Evolutionary conservation across 371 early-diverging fungal genomes (phyloP).

Genomic region (Thermomucor indicae-seudaticae): DNA sequence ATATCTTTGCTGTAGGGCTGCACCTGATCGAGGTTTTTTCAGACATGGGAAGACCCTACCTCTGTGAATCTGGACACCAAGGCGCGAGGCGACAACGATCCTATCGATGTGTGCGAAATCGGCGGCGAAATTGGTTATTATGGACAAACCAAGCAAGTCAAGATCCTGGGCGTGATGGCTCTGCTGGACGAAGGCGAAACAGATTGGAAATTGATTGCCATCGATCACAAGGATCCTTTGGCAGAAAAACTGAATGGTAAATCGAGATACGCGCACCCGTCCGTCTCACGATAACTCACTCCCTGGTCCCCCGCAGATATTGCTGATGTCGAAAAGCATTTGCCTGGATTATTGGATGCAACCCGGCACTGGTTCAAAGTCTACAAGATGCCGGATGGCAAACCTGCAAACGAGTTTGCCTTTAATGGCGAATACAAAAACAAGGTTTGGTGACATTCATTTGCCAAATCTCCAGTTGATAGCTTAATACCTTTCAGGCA

Average conservation of each 20-base stretch:
- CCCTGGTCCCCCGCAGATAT: constrained; percentile 55
- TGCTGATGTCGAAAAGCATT: constrained; percentile 93
- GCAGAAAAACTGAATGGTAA: constrained; percentile 80
- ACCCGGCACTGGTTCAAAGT: constrained; percentile 99
- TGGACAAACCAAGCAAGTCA: constrained; percentile 97
- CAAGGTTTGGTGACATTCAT: constrained; percentile 47
- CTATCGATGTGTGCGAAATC: constrained; percentile 95
- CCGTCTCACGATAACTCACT: not conserved
- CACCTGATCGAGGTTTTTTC: too few species aligned
- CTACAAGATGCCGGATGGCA: constrained; percentile 99
- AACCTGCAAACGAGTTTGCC: constrained; percentile 98
- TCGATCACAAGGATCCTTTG: constrained; percentile 88
- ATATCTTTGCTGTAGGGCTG: too few species aligned
- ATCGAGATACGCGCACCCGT: not conserved
- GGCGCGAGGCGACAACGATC: constrained; percentile 96
- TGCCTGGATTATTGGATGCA: constrained; percentile 93
- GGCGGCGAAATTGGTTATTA: constrained; percentile 77
- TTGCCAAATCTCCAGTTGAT: too few species aligned
- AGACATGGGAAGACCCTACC: constrained; percentile 98
- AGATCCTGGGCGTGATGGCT: constrained; percentile 93
- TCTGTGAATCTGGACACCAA: constrained; percentile 82
- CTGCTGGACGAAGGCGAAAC: constrained; percentile 96
- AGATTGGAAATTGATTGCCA: constrained; percentile 97
- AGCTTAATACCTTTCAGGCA: constrained; percentile 17
- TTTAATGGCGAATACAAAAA: constrained; percentile 90